Evolutionary conservation across 2,329 filamentous ascomycete species (phyloP).

Genomic region (Exophiala lecanii-corni): DNA sequence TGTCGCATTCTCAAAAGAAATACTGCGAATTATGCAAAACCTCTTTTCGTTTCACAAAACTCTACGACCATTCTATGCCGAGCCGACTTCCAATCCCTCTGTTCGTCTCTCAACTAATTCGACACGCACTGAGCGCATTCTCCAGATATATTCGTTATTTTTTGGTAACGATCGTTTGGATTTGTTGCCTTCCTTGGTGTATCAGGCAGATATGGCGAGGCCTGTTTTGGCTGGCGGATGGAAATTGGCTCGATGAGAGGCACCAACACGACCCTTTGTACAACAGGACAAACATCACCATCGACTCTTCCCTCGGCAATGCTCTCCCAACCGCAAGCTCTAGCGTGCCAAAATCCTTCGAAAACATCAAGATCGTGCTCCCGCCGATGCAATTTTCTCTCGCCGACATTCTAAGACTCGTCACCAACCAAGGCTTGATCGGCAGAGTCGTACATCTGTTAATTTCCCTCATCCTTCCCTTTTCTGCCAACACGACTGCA

Average conservation of each 20-base stretch:
- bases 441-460: slow-evolving; percentile 14
- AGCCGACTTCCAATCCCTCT: slow-evolving; percentile 71
- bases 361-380: slow-evolving; percentile 15
- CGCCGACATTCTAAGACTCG: slow-evolving; percentile 14
- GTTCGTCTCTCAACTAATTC: slow-evolving; percentile 71
- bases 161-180: slow-evolving; percentile 81
- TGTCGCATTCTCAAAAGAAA: slow-evolving; percentile 98
- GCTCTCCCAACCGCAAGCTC: neutral
- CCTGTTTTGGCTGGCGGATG: slow-evolving; percentile 89
- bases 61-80: slow-evolving; percentile 94
- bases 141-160: slow-evolving; percentile 73
- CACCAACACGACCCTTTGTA: slow-evolving; percentile 6
- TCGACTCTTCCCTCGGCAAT: neutral
- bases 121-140: slow-evolving; percentile 67
- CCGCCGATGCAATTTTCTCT: slow-evolving; percentile 18
- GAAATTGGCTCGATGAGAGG: slow-evolving; percentile 52
- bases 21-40: slow-evolving; percentile 99
- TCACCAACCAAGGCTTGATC: slow-evolving; percentile 16
- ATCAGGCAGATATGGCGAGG: slow-evolving; percentile 91
- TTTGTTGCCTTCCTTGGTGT: slow-evolving; percentile 79
- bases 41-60: slow-evolving; percentile 93
- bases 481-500: neutral
- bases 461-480: slow-evolving; percentile 12
- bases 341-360: slow-evolving; percentile 7
- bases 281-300: slow-evolving; percentile 8